Conservation (phyloP, 768 basidiomycete species). For the Hydnum rufescens region DNA sequence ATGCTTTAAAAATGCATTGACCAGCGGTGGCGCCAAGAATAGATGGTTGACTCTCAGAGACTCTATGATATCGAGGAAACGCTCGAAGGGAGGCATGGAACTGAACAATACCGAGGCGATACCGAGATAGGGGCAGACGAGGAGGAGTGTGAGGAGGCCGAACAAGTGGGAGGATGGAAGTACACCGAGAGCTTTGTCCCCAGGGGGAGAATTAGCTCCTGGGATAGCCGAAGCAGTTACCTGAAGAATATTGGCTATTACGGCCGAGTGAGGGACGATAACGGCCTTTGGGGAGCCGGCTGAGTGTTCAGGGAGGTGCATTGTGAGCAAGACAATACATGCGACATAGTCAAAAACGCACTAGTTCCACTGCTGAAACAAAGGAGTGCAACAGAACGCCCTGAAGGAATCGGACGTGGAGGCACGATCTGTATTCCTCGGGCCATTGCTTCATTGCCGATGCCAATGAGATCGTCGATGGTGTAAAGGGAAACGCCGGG, state of each 20-base stretch:
- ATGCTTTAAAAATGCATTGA: conserved; percentile 20
- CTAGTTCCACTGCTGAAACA: not conserved
- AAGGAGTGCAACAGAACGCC: conserved; percentile 53
- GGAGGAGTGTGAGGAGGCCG: conserved; percentile 26
- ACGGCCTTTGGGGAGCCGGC: conserved; percentile 25
- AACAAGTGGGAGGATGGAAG: conserved; percentile 4
- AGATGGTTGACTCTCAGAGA: not conserved
- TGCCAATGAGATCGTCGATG: conserved; percentile 54
- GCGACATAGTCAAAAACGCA: not conserved
- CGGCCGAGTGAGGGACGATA: conserved; percentile 36
- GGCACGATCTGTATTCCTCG: conserved; percentile 37
- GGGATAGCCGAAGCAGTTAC: conserved; percentile 33
- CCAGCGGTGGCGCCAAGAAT: not conserved
- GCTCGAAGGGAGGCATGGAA: not conserved
- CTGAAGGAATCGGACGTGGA: conserved; percentile 50
- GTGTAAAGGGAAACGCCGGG: conserved; percentile 28
- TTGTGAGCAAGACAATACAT: conserved; percentile 31
- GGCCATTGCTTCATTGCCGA: conserved; percentile 19
- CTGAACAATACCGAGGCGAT: not conserved
- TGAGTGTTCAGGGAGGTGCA: conserved; percentile 21
- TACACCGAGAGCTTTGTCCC: conserved; percentile 18
- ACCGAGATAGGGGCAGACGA: conserved; percentile 39
- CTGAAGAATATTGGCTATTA: conserved; percentile 45
- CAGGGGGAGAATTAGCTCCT: conserved; percentile 20
- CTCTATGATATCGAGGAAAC: not conserved